These are phyloP conservation scores for Carallia brachiata DNA, from an alignment of 345 rosid genomes.

Conservation along the genomic window DNA sequence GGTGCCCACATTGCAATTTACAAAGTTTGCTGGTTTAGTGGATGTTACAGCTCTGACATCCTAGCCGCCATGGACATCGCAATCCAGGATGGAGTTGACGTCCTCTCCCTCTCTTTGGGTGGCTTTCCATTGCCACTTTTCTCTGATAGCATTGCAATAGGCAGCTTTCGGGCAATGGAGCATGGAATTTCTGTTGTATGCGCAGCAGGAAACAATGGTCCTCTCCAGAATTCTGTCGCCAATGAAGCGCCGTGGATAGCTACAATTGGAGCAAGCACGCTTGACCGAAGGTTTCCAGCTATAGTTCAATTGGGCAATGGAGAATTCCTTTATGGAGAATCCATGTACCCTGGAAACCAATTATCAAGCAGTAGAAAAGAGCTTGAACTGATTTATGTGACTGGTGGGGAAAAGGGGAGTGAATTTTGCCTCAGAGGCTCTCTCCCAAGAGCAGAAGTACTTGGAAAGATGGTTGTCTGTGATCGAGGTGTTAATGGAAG, in stretches of 20 bases:
- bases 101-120: slow-evolving; percentile 83
- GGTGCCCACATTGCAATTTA: slow-evolving; percentile 79
- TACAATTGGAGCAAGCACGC: slow-evolving; percentile 86
- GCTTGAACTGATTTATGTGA: slow-evolving; percentile 61
- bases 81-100: slow-evolving; percentile 72
- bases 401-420: slow-evolving; percentile 56
- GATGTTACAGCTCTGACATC: slow-evolving; percentile 88
- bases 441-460: slow-evolving; percentile 57
- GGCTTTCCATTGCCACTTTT: slow-evolving; percentile 81
- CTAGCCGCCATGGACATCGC: slow-evolving; percentile 86
- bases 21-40: slow-evolving; percentile 86
- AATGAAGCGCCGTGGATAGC: slow-evolving; percentile 92
- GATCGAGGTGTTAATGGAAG: slow-evolving; percentile 89
- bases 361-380: slow-evolving; percentile 35
- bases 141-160: slow-evolving; percentile 82
- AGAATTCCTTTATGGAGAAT: slow-evolving; percentile 68
- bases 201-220: slow-evolving; percentile 93
- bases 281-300: slow-evolving; percentile 82
- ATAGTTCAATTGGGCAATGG: slow-evolving; percentile 55
- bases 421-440: slow-evolving; percentile 80
- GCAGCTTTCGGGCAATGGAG: slow-evolving; percentile 84
- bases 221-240: slow-evolving; percentile 69
- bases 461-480: slow-evolving; percentile 82
- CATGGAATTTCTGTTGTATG: slow-evolving; percentile 79
- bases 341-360: slow-evolving; percentile 64